These are phyloP conservation scores for Candida patagonica DNA, from an alignment of 805 yeast genomes.

Conservation along the genomic window DNA sequence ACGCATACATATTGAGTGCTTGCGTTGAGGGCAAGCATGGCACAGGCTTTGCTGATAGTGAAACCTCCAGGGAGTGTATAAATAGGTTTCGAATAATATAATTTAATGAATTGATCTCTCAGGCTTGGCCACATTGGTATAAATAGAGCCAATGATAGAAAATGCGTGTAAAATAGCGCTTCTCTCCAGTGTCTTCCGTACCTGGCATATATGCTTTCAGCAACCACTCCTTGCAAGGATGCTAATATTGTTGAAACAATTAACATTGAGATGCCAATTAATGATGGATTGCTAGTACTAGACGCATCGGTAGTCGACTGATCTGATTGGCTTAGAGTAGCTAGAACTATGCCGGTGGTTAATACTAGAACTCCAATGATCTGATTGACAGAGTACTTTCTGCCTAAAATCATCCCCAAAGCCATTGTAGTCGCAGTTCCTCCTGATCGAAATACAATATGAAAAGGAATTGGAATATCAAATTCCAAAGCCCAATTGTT, in stretches of 20 bases:
- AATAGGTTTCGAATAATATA: slow-evolving; percentile 16
- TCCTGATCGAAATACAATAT: slow-evolving; percentile 56
- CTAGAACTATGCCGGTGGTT: slow-evolving; percentile 45
- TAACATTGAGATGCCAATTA: slow-evolving; percentile 35
- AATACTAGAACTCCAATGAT: slow-evolving; percentile 42
- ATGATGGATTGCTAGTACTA: slow-evolving; percentile 10
- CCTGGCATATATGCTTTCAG: slow-evolving; percentile 39
- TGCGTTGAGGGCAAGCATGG: slow-evolving; percentile 35
- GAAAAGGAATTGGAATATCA: slow-evolving; percentile 55
- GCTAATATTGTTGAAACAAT: slow-evolving; percentile 40
- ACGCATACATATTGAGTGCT: slow-evolving; percentile 54
- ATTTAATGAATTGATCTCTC: slow-evolving; percentile 24
- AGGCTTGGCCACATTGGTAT: slow-evolving; percentile 30
- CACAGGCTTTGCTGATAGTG: slow-evolving; percentile 21
- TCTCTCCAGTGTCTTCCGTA: slow-evolving; percentile 62
- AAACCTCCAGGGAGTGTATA: slow-evolving; percentile 12
- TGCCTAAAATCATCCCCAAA: slow-evolving; percentile 42
- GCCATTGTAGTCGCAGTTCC: slow-evolving; percentile 55
- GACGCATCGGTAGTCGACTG: not conserved
- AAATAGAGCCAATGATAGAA: slow-evolving; percentile 47
- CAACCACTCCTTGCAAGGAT: slow-evolving; percentile 50
- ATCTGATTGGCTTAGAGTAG: slow-evolving; percentile 21
- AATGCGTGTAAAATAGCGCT: slow-evolving; percentile 50
- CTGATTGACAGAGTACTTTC: slow-evolving; percentile 38
- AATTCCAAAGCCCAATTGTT: slow-evolving; percentile 52